These are phyloP conservation scores for Eremothecium sinecaudum DNA, from an alignment of 1,139 yeast genomes.

Conservation along the genomic window DNA sequence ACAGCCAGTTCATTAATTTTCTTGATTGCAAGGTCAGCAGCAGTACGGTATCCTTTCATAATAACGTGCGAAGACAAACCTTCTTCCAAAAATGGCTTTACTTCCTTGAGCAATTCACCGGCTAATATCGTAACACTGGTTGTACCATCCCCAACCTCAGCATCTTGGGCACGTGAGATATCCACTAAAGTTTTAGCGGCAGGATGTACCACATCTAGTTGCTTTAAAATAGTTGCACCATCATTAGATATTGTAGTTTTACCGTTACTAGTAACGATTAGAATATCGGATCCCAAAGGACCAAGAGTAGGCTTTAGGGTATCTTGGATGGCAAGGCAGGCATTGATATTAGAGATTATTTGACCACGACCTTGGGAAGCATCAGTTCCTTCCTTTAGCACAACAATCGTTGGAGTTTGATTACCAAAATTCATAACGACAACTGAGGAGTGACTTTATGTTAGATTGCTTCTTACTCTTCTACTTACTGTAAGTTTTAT, in stretches of 20 bases:
- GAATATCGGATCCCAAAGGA: conserved; percentile 92
- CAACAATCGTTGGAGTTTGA: conserved; percentile 95
- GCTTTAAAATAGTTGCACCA: conserved; percentile 91
- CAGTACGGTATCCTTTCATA: conserved; percentile 78
- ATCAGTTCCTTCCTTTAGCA: conserved; percentile 95
- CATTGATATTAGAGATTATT: conserved; percentile 87
- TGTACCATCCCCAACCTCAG: conserved; percentile 99
- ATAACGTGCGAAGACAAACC: conserved; percentile 88
- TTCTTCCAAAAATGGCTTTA: conserved; percentile 85
- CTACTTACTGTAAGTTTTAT: too few species aligned
- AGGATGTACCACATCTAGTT: conserved; percentile 93
- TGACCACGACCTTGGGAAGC: conserved; percentile 95
- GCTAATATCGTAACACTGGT: conserved; percentile 92
- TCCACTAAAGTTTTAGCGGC: conserved; percentile 95
- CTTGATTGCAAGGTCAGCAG: conserved; percentile 66
- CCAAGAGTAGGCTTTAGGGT: conserved; percentile 92
- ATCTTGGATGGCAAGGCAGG: conserved; percentile 94
- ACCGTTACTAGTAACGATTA: conserved; percentile 74
- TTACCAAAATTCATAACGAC: conserved; percentile 91
- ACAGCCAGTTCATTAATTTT: conserved; percentile 69
- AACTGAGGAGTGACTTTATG: too few species aligned
- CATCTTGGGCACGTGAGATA: conserved; percentile 92
- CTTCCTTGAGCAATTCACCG: conserved; percentile 87
- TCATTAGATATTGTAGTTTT: conserved; percentile 93
- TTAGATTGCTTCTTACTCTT: too few species aligned